Base-by-base conservation (phyloP, 345 rosid species). In the Salix udensis region DNA sequence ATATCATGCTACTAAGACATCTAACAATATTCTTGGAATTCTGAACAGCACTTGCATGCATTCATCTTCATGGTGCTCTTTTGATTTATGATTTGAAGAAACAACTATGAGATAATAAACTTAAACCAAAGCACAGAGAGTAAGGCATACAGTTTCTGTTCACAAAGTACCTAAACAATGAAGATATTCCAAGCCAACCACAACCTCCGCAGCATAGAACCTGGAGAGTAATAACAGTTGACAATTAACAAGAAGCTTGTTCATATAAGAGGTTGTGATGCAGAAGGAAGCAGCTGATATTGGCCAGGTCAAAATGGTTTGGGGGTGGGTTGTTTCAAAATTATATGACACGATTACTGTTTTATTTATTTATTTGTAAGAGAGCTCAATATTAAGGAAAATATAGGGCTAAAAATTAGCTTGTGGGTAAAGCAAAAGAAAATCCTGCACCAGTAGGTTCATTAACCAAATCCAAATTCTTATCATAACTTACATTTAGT, bases 171-270 rank as follows among this genome's bases (percentile, higher is more conserved):
- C 99, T 86, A 96, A 86, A 88, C 97, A 96, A 66, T 96, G 99
- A 81, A 96, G 97, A 84, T 96, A 96, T 82, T 96, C 99, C 86
- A 96, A 82, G 74, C 91, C 89, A 74, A 89, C 83, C 67, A 92
- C 89, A 18, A 96, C 96, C 84, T 96, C 99, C 42, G 98, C 98
- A 64, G 89, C 96, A 78, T 88, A 96, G 85, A 96, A 96, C 91
- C 99, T 96, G 91, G 68, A 80, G 75, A 81, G 31, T 62, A 58
- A 68, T 67, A 44, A 31, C 7, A 50, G 21, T 71, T 73, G 36
- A 26, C 61, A 14, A 14, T 60, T 67, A 36, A 68, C 68, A 60
- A 66, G 48, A 58, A 69, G 42, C 34, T 19, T 13, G 26, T 26
- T 24, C 11, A 50, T 18, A 68, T 28, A 13, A 78, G 14, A 69